These are phyloP conservation scores for Phytopythium cucurbitacearum DNA, from an alignment of 352 stramenopile species.

Conservation along the genomic window DNA sequence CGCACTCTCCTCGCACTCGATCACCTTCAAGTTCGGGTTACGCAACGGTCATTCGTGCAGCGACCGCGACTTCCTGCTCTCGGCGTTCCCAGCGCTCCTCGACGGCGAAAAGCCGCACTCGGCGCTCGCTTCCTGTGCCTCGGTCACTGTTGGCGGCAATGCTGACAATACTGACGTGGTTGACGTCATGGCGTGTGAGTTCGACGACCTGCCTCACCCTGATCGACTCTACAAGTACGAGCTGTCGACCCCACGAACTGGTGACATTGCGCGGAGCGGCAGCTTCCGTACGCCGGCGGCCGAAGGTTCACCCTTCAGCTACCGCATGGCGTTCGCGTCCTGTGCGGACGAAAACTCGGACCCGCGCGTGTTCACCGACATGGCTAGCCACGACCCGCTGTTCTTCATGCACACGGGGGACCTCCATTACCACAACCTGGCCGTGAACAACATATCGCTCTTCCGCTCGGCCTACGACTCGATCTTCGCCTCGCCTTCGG, in stretches of 20 bases:
- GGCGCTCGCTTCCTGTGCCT: conserved; percentile 27
- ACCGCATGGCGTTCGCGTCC: conserved; percentile 74
- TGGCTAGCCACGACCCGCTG: conserved; percentile 56
- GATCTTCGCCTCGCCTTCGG: conserved; percentile 67
- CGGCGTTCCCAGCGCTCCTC: conserved; percentile 40
- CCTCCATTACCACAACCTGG: conserved; percentile 85
- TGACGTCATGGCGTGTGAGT: conserved; percentile 42
- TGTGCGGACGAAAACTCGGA: conserved; percentile 81
- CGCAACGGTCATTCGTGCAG: conserved; percentile 41
- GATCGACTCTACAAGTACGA: conserved; percentile 58
- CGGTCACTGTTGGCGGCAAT: conserved; percentile 9
- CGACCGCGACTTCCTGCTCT: conserved; percentile 51
- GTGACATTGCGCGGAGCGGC: conserved; percentile 30
- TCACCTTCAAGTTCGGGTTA: conserved; percentile 73
- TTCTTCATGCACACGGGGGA: conserved; percentile 90
- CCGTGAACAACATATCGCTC: conserved; percentile 45
- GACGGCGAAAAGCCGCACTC: conserved; percentile 47
- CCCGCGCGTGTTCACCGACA: conserved; percentile 43
- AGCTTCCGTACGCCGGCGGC: conserved; percentile 42
- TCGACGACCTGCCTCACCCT: conserved; percentile 42
- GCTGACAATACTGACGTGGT: conserved; percentile 23
- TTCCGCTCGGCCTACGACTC: conserved; percentile 68
- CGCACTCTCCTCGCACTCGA: conserved; percentile 53
- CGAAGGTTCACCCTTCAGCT: conserved; percentile 48
- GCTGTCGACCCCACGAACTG: conserved; percentile 29